phyloP scores from a whole-genome alignment of 1,284 basidiomycete genomes.

The Malassezia furfur region DNA sequence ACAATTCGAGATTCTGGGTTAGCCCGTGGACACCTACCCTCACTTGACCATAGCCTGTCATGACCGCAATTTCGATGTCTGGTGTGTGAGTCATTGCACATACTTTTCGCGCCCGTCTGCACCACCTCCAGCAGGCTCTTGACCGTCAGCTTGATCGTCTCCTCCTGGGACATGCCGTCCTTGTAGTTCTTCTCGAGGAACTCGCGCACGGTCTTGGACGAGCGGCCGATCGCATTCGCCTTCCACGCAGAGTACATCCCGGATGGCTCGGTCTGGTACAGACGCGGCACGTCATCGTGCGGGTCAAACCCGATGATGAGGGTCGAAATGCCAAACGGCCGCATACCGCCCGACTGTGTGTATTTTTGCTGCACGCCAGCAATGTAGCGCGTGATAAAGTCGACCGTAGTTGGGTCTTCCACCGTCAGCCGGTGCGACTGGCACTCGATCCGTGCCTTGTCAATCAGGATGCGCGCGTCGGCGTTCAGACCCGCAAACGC shows the following conservation, averaged over 20 bases:
- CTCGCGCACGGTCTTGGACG: slow-evolving; percentile 94
- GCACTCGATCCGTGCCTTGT: slow-evolving; percentile 94
- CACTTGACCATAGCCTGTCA: slow-evolving; percentile 39
- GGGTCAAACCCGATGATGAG: slow-evolving; percentile 96
- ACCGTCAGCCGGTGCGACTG: slow-evolving; percentile 95
- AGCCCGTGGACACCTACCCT: slow-evolving; percentile 17
- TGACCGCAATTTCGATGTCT: slow-evolving; percentile 45
- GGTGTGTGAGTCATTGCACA: slow-evolving; percentile 4
- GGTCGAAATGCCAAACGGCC: slow-evolving; percentile 95
- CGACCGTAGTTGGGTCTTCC: slow-evolving; percentile 93
- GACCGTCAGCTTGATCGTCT: slow-evolving; percentile 86
- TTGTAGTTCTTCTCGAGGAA: slow-evolving; percentile 98
- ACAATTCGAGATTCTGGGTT: slow-evolving; percentile 32
- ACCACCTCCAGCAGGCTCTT: slow-evolving; percentile 96
- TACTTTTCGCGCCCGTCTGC: slow-evolving; percentile 90
- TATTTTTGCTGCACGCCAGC: slow-evolving; percentile 86
- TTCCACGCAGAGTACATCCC: slow-evolving; percentile 98
- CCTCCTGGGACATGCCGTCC: slow-evolving; percentile 75
- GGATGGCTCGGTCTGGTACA: slow-evolving; percentile 95
- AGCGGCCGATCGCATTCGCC: slow-evolving; percentile 94
- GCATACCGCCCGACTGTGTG: slow-evolving; percentile 96
- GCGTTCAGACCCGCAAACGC: slow-evolving; percentile 97
- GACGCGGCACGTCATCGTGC: slow-evolving; percentile 70
- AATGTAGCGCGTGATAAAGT: slow-evolving; percentile 96
- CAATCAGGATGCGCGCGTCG: slow-evolving; percentile 92